These are phyloP conservation scores for Ascochyta rabiei DNA, from an alignment of 2,329 filamentous ascomycete species.

Conservation along the genomic window DNA sequence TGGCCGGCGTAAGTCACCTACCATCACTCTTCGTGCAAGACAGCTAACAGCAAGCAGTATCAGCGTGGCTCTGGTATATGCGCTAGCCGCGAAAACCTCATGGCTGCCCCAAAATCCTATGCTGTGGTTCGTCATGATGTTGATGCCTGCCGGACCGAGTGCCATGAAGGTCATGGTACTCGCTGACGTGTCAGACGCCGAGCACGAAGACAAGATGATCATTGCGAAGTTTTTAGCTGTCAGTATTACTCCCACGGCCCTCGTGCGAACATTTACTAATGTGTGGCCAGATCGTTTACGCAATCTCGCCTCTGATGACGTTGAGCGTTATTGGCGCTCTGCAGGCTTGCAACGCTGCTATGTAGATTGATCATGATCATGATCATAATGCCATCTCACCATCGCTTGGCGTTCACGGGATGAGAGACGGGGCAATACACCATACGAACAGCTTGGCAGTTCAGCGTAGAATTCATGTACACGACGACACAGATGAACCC, in stretches of 20 bases:
- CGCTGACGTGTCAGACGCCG: constrained; percentile 56
- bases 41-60: constrained; percentile 33
- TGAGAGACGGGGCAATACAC: too few relatives aligned
- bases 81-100: constrained; percentile 59
- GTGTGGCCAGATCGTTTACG: constrained; percentile 47
- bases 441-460: too few relatives aligned
- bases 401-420: too few relatives aligned
- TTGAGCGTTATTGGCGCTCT: constrained; percentile 52
- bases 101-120: constrained; percentile 64
- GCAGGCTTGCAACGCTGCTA: constrained; percentile 48
- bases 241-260: constrained; percentile 12
- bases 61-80: constrained; percentile 62
- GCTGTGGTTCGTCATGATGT: constrained; percentile 69
- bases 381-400: too few relatives aligned
- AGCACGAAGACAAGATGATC: constrained; percentile 56
- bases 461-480: too few relatives aligned
- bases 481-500: too few relatives aligned
- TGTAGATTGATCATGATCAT: neutral
- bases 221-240: constrained; percentile 61
- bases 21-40: too few relatives aligned
- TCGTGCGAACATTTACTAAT: neutral
- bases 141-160: constrained; percentile 63
- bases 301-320: constrained; percentile 52
- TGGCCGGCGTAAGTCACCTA: constrained; percentile 57
- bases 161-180: constrained; percentile 61